phyloP scores from a whole-genome alignment of 1,284 basidiomycete species.

The Pyrrhoderma noxium region DNA sequence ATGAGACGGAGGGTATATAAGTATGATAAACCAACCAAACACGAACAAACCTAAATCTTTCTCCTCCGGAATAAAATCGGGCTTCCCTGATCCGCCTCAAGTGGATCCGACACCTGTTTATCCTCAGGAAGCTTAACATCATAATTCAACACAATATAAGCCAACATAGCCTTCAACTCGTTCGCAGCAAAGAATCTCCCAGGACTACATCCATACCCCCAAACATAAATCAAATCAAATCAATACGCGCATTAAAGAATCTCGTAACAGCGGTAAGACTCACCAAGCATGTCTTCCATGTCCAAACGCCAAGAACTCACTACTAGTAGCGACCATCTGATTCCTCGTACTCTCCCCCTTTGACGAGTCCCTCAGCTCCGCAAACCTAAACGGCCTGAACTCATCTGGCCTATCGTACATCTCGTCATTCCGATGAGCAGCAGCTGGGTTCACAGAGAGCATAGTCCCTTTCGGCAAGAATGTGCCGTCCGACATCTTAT shows the following conservation, averaged over 20 bases:
- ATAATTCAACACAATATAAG: constrained; percentile 37
- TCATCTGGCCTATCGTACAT: constrained; percentile 24
- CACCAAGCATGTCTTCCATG: constrained; percentile 28
- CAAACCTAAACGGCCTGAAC: constrained; percentile 32
- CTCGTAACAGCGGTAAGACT: constrained; percentile 9
- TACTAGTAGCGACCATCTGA: constrained; percentile 24
- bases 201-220: constrained; percentile 27
- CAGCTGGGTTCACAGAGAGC: constrained; percentile 23
- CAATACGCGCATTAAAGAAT: not conserved
- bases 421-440: constrained; percentile 24
- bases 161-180: constrained; percentile 40
- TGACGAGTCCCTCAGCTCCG: not conserved
- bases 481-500: constrained; percentile 36
- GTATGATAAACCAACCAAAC: too few species aligned
- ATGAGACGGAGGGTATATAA: too few species aligned
- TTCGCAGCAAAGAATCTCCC: constrained; percentile 41
- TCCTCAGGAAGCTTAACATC: constrained; percentile 36
- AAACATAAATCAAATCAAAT: too few species aligned
- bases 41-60: not conserved
- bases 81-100: constrained; percentile 17
- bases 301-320: constrained; percentile 26
- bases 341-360: constrained; percentile 15
- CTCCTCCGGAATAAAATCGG: constrained; percentile 18
- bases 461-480: constrained; percentile 31
- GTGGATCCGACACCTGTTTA: constrained; percentile 18